Evolutionary conservation across 2,329 filamentous ascomycete genomes (phyloP), one percentile per base, ranked within the genome.

Genomic region (Talaromyces pinophilus): DNA sequence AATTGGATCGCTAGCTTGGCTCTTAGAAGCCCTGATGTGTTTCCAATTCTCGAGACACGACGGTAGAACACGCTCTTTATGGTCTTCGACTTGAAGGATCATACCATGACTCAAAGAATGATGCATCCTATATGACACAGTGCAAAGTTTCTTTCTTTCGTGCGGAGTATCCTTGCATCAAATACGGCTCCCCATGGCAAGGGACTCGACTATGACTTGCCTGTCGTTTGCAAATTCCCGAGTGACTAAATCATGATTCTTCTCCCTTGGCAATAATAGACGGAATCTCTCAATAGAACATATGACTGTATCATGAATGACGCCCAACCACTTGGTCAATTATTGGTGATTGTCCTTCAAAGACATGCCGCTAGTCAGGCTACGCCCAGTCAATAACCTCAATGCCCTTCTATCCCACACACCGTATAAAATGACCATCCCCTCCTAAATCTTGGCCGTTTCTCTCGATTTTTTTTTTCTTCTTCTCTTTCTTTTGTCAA

Each of bases 101-200:
- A 38, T 38, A 22, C 10, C 30, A 57, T 57, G 52, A 57, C 17
- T 57, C 52, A 38, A 40, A 57, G 13, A 57, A 57, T 25, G 54
- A 57, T 15, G 33, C n/a, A 25, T 38, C 52, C 11, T 7, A 38
- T 22, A 22, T 38, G 30, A 40, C 30, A 10, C 33, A 38, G 19
- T 57, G 54, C n/a, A 40, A 40, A 35, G 33, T 22, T 25, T 57
- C 54, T 25, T 57, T 57, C n/a, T 38, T 33, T 25, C 19, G n/a
- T 57, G 50, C 50, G 28, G 50, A 54, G 33, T 55, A 35, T 38
- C 54, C 54, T 57, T 57, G 54, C 54, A 40, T 57, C 30, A 57
- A 57, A 38, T 8, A 35, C 33, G n/a, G 52, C 30, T 38, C 10
- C 11, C 30, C n/a, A 25, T 22, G n/a, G 54, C 54, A 57, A 57